Base-by-base conservation (phyloP, 2,329 filamentous ascomycete species). In the Cryphonectria carpinicola region DNA sequence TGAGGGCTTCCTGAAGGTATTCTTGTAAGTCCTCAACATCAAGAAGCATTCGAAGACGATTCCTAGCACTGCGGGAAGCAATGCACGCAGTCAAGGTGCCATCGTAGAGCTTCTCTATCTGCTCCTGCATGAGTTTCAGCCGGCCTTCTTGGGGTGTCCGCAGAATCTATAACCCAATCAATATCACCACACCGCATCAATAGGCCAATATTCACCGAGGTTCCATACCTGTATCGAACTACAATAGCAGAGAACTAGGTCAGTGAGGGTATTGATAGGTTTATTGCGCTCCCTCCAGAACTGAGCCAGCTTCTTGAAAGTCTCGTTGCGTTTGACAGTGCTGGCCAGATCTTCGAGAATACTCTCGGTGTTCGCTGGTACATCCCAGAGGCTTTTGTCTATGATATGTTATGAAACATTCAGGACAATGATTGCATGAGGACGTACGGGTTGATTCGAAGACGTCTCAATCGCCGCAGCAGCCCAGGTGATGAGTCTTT, bases 351-450 rank as follows among this genome's bases (percentile, higher is more conserved):
- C 74, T 8, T 75, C 70, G 19, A 84, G 66, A 1, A 84, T 74
- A 19, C 68, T 68, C 22, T 75, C 69, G 3, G 82, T 85, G 17
- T 80, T 78, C 17, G 61, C 70, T 32, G 81, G 70, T 3, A 78
- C 73, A 66, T 84, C 78, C 85, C 85, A 87, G 62, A 81, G 78
- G 10, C 77, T 73, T n/a, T 78, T 76, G 46, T 82, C 77, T 4
- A 82, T 77, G 54, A 77, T 77, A 58, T 76, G 74, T 11, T 85
- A 80, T 0, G 81, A 79, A 1, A 81, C 82, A 74, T 88, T 88
- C 49, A 88, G 78, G 0, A 84, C 85, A 58, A 89, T 84, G 67
- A 89, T 82, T 7, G 84, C 86, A 74, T 87, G 85, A 3, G 87
- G 86, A 3, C 88, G 80, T 2, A 84, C 81, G 0, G 86, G 86